These are phyloP conservation scores for Cyclaneusma minus DNA, from an alignment of 2,329 filamentous ascomycete species.

Conservation along the genomic window DNA sequence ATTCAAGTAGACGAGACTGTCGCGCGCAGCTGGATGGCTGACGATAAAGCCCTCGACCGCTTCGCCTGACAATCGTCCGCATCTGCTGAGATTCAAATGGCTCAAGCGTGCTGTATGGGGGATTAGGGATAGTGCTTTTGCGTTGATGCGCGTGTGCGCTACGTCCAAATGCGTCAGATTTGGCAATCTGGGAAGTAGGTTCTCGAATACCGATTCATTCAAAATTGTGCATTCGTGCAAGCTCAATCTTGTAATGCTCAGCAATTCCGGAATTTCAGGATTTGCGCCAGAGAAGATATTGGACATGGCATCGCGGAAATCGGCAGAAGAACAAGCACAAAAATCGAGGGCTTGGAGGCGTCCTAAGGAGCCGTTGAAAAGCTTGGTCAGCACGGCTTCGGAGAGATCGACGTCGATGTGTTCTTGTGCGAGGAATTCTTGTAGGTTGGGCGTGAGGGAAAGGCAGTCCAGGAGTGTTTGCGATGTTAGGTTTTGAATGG, in stretches of 20 bases:
- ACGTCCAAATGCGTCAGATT: constrained; percentile 65
- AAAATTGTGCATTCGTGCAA: constrained; percentile 67
- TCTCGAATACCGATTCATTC: constrained; percentile 49
- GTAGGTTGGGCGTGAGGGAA: constrained; percentile 54
- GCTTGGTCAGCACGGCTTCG: constrained; percentile 49
- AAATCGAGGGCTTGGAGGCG: constrained; percentile 57
- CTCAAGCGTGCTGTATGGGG: constrained; percentile 57
- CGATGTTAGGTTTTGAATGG: constrained; percentile 62
- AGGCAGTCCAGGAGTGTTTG: constrained; percentile 59
- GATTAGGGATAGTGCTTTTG: constrained; percentile 53
- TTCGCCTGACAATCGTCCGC: constrained; percentile 50
- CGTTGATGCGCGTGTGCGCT: constrained; percentile 62
- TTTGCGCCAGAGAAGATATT: constrained; percentile 31
- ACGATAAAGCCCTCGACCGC: constrained; percentile 56
- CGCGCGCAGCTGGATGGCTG: constrained; percentile 51
- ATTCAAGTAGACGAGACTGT: constrained; percentile 54
- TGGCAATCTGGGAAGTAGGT: constrained; percentile 52
- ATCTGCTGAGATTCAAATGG: constrained; percentile 66
- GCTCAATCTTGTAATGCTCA: constrained; percentile 52
- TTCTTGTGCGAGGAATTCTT: constrained; percentile 68
- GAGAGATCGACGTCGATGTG: constrained; percentile 65
- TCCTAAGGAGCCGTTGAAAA: constrained; percentile 50
- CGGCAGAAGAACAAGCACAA: constrained; percentile 54
- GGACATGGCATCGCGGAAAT: constrained; percentile 51
- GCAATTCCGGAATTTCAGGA: constrained; percentile 36